phyloP scores from a whole-genome alignment of 2,329 filamentous ascomycete species.

The Furcasterigmium furcatum region DNA sequence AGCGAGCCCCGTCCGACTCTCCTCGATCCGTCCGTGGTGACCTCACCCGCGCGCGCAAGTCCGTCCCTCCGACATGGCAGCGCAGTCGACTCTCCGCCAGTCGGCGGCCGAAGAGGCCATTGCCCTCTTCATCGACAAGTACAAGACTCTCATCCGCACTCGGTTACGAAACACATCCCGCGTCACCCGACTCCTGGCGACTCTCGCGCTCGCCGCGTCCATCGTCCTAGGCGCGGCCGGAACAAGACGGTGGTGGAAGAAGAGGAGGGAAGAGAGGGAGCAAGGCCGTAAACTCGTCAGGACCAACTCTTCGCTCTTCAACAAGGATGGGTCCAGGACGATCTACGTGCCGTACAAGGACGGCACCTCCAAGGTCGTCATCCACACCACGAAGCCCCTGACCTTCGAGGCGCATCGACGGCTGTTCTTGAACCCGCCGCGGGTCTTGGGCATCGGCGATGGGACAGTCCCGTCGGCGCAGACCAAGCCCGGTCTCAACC shows the following conservation, averaged over 20 bases:
- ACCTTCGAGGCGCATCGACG: conserved; percentile 96
- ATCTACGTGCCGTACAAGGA: conserved; percentile 94
- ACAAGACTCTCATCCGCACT: conserved; percentile 47
- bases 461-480: conserved; percentile 79
- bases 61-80: too few species aligned
- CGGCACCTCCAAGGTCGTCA: conserved; percentile 84
- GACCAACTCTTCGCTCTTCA: conserved; percentile 87
- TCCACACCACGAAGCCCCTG: conserved; percentile 82
- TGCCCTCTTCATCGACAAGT: conserved; percentile 59
- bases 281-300: conserved; percentile 79
- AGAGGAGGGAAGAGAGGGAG: conserved; percentile 72
- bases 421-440: conserved; percentile 86
- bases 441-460: conserved; percentile 74
- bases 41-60: too few species aligned
- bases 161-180: conserved; percentile 63
- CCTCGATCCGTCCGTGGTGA: too few species aligned
- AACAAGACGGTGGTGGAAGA: conserved; percentile 73
- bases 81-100: conserved; percentile 77
- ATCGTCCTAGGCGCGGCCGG: conserved; percentile 80
- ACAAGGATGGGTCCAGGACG: conserved; percentile 91
- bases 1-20: too few species aligned
- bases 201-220: conserved; percentile 70
- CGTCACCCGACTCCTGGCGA: conserved; percentile 70
- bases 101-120: conserved; percentile 65
- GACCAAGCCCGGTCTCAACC: conserved; percentile 89